Evolutionary conservation across 148 eudicot species (phyloP), one percentile per base, ranked within the genome.

Genomic region (Chenopodium berlandieri): DNA sequence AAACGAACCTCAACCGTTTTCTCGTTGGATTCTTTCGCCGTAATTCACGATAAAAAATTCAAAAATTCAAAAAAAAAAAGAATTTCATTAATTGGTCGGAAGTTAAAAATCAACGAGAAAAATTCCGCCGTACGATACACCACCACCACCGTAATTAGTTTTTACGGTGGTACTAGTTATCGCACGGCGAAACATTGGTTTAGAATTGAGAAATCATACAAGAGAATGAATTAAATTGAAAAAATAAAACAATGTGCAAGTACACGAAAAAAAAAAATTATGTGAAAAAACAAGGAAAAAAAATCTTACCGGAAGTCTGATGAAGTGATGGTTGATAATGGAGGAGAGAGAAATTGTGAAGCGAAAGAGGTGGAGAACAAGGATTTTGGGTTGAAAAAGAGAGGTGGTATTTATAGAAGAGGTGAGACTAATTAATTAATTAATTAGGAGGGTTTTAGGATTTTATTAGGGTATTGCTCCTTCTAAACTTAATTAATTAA

Each of bases 1-100:
- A 71, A 78, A 73, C 74, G 52, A 66, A 75, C 79, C 34, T 72
- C 80, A 80, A 84, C 80, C 77, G 80, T 62, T 76, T 74, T 37
- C 31, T 68, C 75, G 22, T 54, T 50, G 80, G 23, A 9, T 71
- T 70, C 27, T 30, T 48, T 66, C 60, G 66, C 85, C 82, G 68
- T 67, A 34, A 11, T 83, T 75, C 69, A 44, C 75, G 80, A 40
- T 40, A 40, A 40, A 6, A 40, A 40, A 37, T 4, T 4, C 12
- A 67, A 13, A 13, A 23, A 11, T 50, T 50, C 0, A 44, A 65
- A 47, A 31, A 31, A 31, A 25, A 44, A 44, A 63, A 44, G 3
- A 12, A 63, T 66, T 66, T 27, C 11, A 3, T 0, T 30, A 67
- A 23, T 52, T 52, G 56, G 56, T 14, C 4, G 16, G 56, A 3